Percentiles rank a stretch among this genome's conserved stretches.
phyloP scores from a whole-genome alignment of 768 basidiomycete species.

The Pulveroboletus sp. region DNA sequence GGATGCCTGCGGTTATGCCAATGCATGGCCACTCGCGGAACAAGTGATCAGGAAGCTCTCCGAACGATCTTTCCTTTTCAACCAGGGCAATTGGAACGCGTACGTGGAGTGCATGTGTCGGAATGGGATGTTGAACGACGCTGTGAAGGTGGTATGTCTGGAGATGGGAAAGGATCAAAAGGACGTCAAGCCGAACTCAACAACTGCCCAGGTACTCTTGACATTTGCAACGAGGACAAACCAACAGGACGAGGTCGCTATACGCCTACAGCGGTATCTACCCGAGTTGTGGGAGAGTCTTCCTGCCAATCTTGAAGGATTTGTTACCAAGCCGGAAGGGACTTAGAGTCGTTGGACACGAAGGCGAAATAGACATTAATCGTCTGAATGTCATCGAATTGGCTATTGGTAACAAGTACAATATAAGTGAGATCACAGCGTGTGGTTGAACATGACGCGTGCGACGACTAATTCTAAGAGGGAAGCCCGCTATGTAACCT shows the following conservation, averaged over 20 bases:
- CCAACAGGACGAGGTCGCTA: slow-evolving; percentile 42
- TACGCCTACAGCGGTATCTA: slow-evolving; percentile 40
- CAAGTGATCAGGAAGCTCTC: slow-evolving; percentile 51
- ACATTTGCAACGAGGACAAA: slow-evolving; percentile 46
- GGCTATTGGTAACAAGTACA: slow-evolving; percentile 15
- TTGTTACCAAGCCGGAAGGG: slow-evolving; percentile 17
- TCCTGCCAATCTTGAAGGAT: slow-evolving; percentile 19
- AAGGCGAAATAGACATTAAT: slow-evolving; percentile 10
- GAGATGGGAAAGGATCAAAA: slow-evolving; percentile 53
- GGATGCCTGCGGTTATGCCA: slow-evolving; percentile 73
- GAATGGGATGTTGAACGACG: slow-evolving; percentile 59
- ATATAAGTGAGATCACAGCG: slow-evolving; percentile 36
- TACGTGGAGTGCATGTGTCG: slow-evolving; percentile 88
- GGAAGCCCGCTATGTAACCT: slow-evolving; percentile 36
- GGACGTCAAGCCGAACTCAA: slow-evolving; percentile 43
- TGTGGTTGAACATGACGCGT: slow-evolving; percentile 63
- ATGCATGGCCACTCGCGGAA: slow-evolving; percentile 46
- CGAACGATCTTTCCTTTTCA: slow-evolving; percentile 47
- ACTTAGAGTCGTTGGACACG: not conserved
- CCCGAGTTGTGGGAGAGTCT: slow-evolving; percentile 34
- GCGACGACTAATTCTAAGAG: slow-evolving; percentile 42
- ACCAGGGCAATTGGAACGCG: slow-evolving; percentile 70
- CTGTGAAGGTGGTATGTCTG: slow-evolving; percentile 54
- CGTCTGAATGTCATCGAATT: slow-evolving; percentile 14
- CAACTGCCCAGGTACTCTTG: slow-evolving; percentile 49